Base-by-base conservation (phyloP, 495 filamentous ascomycete species). In the Podospora fimiseda region DNA sequence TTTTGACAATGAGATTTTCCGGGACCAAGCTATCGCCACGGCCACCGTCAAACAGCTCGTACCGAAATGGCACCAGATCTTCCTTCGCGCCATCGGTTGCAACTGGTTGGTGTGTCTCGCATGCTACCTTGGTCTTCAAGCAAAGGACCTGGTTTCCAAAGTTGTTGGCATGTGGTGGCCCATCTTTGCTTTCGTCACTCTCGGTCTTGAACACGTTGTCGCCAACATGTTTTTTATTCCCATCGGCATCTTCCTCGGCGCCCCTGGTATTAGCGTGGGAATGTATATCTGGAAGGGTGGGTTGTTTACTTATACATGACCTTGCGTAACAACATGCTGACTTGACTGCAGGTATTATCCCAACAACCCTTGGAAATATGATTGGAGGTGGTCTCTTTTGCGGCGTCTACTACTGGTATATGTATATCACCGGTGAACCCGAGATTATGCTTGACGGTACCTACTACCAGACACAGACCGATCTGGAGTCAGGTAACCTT, bases 141-240 rank as follows among this genome's bases (percentile, higher is more conserved):
- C 74, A n/a, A 74, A 77, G 7, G 79, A 81, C 52, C 61, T 82
- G 13, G 66, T 69, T 20, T 77, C 76, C 14, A 84, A 83, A 63
- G 68, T 84, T 7, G 66, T 77, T 18, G 76, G 76, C n/a, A 83
- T 85, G 62, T 84, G 82, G 80, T 80, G 73, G 65, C 81, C 80
- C 0, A 80, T 79, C 18, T 80, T 82, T 48, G 75, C 74, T 9
- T 85, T 83, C 56, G 80, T 82, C 14, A 74, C 70, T 9, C 67
- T 85, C 4, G 78, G 76, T 0, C 71, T 83, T 5, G 80, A 84
- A 37, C 81, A 84, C 64, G 80, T 83, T 41, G 77, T 84, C 22
- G 80, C 80, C 40, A 84, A 83, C 57, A 84, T 83, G 79, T 82
- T 80, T 33, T 82, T 83, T 57, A 76, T 84, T 33, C 80, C 81